Conservation (phyloP, 768 basidiomycete species). For the Chlorophyllum brunneum region DNA sequence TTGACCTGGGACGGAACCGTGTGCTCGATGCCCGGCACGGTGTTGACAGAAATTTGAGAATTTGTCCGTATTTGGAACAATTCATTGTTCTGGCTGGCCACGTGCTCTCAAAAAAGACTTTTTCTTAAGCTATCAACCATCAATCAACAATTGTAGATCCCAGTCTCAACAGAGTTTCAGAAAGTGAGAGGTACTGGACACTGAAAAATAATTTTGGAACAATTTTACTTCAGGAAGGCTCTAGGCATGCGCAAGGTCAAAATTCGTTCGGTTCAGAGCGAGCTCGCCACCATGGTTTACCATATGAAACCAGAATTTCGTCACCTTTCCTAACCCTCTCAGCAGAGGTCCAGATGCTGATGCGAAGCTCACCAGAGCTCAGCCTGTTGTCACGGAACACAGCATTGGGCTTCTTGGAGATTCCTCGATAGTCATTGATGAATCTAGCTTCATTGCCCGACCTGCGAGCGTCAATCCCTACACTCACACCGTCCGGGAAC, state of each 20-base stretch:
- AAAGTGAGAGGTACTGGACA: too few relatives aligned
- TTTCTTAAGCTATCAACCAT: too few relatives aligned
- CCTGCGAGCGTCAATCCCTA: constrained; percentile 72
- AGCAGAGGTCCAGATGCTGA: constrained; percentile 69
- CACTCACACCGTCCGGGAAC: constrained; percentile 47
- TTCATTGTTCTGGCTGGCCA: too few relatives aligned
- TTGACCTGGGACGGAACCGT: constrained; percentile 35
- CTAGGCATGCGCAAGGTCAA: background rate
- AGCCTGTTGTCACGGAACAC: constrained; percentile 58
- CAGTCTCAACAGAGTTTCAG: too few relatives aligned
- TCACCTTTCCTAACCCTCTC: constrained; percentile 70
- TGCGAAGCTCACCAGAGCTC: constrained; percentile 58
- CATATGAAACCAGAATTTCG: constrained; percentile 86
- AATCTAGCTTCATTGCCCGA: constrained; percentile 89
- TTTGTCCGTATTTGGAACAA: constrained; percentile 25
- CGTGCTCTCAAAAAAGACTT: too few relatives aligned
- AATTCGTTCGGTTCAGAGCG: constrained; percentile 22
- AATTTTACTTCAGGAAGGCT: too few relatives aligned
- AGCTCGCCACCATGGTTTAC: constrained; percentile 78
- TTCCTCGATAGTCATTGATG: constrained; percentile 86
- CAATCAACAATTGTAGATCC: too few relatives aligned
- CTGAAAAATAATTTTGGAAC: too few relatives aligned
- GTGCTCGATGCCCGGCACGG: constrained; percentile 9
- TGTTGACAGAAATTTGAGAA: constrained; percentile 27
- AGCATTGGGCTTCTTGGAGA: constrained; percentile 66